Evolutionary conservation across 345 rosid species (phyloP).

Genomic region (Rhodomyrtus tomentosa): DNA sequence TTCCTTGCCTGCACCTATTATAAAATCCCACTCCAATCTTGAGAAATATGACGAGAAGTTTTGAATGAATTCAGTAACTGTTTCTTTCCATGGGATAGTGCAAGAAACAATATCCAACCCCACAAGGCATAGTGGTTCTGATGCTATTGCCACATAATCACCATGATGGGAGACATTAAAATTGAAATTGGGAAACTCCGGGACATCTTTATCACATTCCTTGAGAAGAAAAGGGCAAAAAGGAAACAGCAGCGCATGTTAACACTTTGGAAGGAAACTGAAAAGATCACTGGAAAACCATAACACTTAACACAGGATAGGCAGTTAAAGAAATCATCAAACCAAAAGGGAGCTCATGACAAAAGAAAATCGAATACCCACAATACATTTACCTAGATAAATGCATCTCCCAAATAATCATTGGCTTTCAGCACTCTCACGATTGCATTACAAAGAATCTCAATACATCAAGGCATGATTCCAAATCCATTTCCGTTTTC

Average conservation of each 20-base stretch:
- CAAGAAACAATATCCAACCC: slow-evolving; percentile 52
- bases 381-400: neutral
- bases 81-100: slow-evolving; percentile 23
- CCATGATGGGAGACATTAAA: slow-evolving; percentile 71
- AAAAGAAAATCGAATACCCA: neutral
- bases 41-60: slow-evolving; percentile 45
- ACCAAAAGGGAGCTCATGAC: neutral
- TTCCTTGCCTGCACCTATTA: slow-evolving; percentile 22
- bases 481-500: neutral
- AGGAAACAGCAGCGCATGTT: neutral
- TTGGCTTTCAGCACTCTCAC: neutral
- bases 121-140: slow-evolving; percentile 63
- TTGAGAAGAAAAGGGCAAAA: neutral
- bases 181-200: slow-evolving; percentile 45
- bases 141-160: slow-evolving; percentile 60
- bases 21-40: slow-evolving; percentile 40
- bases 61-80: slow-evolving; percentile 30
- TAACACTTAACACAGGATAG: neutral
- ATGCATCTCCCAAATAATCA: neutral
- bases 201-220: slow-evolving; percentile 8
- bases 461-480: neutral
- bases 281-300: neutral
- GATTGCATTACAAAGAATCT: neutral
- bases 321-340: neutral
- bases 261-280: neutral